phyloP scores from a whole-genome alignment of 805 yeast genomes.

The Kodamaea sagamina region DNA sequence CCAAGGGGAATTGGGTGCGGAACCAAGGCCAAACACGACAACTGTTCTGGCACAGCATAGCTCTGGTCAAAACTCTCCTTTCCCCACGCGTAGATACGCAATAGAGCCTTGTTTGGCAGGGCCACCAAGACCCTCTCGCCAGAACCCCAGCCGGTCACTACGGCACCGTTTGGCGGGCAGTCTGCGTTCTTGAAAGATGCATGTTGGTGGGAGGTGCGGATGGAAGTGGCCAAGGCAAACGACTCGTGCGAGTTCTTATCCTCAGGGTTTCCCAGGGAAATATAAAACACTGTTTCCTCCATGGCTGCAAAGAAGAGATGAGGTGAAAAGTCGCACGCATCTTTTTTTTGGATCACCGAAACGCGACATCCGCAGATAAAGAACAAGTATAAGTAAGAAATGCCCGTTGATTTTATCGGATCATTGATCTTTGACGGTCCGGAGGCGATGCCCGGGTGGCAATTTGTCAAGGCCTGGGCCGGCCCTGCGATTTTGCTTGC shows the following conservation, averaged over 20 bases:
- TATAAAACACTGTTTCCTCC: conserved; percentile 54
- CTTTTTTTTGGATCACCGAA: neutral
- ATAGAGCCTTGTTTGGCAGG: conserved; percentile 67
- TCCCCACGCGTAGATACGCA: conserved; percentile 71
- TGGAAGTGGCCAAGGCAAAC: conserved; percentile 42
- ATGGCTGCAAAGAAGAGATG: conserved; percentile 22
- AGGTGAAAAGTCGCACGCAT: conserved; percentile 9
- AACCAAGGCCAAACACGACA: conserved; percentile 56
- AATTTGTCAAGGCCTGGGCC: conserved; percentile 52
- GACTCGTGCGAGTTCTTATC: conserved; percentile 49
- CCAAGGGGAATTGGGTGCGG: conserved; percentile 32
- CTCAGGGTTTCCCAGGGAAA: conserved; percentile 44
- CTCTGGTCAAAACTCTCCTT: conserved; percentile 75
- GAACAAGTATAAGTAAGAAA: conserved; percentile 24
- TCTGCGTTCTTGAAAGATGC: conserved; percentile 56
- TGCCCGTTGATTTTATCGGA: conserved; percentile 88
- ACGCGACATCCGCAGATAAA: neutral
- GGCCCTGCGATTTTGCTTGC: conserved; percentile 50
- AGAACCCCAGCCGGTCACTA: conserved; percentile 45
- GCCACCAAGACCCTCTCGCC: conserved; percentile 63
- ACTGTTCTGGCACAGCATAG: conserved; percentile 80
- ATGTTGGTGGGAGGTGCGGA: conserved; percentile 50
- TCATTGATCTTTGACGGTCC: conserved; percentile 72
- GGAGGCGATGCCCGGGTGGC: conserved; percentile 73
- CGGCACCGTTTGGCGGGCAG: conserved; percentile 47